These are phyloP conservation scores for Hypoxylon fragiforme DNA, from an alignment of 495 filamentous ascomycete genomes.

Conservation along the genomic window DNA sequence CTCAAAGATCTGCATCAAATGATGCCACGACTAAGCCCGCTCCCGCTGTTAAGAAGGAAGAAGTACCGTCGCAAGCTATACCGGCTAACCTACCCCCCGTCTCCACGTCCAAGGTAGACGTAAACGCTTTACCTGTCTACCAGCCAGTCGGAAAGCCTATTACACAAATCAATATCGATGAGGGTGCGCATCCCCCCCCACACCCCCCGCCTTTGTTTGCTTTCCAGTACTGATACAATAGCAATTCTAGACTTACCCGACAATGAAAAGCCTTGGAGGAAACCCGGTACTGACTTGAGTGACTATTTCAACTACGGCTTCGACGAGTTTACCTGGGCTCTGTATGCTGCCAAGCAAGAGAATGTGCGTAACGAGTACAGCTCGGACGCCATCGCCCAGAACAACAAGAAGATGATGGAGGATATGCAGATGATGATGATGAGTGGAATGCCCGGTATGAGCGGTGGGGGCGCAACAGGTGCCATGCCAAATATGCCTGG, in stretches of 20 bases:
- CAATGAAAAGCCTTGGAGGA: constrained; percentile 91
- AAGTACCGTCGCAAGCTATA: constrained; percentile 22
- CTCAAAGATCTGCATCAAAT: constrained; percentile 61
- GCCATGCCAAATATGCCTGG: constrained; percentile 68
- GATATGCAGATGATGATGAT: constrained; percentile 89
- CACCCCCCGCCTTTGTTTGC: neutral
- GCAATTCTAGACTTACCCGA: constrained; percentile 67
- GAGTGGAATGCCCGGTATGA: constrained; percentile 69
- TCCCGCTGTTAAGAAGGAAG: constrained; percentile 51
- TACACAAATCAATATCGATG: constrained; percentile 80
- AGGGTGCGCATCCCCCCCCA: constrained; percentile 48
- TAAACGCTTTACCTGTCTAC: constrained; percentile 80
- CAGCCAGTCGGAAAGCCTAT: constrained; percentile 74
- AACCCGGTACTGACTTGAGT: constrained; percentile 90
- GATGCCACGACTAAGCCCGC: constrained; percentile 49
- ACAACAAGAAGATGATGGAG: constrained; percentile 83
- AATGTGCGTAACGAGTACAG: constrained; percentile 68
- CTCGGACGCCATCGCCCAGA: constrained; percentile 59
- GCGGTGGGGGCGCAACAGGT: constrained; percentile 43
- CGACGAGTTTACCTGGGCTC: constrained; percentile 97
- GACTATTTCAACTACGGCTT: constrained; percentile 99
- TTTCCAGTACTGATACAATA: constrained; percentile 15
- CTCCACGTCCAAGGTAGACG: constrained; percentile 79
- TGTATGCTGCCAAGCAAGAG: constrained; percentile 89
- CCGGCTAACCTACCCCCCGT: constrained; percentile 53